These are phyloP conservation scores for Saccharomycopsis fodiens DNA, from an alignment of 805 yeast genomes.

Conservation along the genomic window DNA sequence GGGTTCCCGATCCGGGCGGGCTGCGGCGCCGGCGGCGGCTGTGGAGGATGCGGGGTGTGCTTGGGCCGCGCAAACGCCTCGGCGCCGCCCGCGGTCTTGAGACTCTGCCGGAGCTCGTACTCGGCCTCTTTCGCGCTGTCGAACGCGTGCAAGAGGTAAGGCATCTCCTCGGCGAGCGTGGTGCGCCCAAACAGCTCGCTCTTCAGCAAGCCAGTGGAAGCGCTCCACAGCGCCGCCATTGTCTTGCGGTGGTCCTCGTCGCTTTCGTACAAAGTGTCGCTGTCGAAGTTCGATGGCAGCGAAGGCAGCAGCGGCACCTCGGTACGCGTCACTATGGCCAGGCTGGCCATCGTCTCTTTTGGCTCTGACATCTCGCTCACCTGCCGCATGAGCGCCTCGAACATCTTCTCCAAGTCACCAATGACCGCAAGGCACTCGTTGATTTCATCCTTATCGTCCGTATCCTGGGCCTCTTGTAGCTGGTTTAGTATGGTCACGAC, in stretches of 20 bases:
- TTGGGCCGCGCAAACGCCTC: not conserved
- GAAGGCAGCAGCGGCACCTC: not conserved
- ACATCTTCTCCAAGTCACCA: slow-evolving; percentile 55
- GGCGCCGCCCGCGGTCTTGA: not conserved
- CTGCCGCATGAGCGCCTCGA: slow-evolving; percentile 35
- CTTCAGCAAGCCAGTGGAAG: slow-evolving; percentile 21
- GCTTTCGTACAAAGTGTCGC: slow-evolving; percentile 17
- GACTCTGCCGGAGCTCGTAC: slow-evolving; percentile 33
- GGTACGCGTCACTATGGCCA: not conserved
- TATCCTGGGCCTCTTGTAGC: slow-evolving; percentile 39
- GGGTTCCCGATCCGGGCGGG: not conserved
- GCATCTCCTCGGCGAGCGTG: slow-evolving; percentile 56
- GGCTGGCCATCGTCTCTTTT: not conserved
- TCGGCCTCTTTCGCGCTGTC: slow-evolving; percentile 53
- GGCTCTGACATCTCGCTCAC: slow-evolving; percentile 13
- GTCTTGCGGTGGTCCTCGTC: slow-evolving; percentile 4
- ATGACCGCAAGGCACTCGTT: slow-evolving; percentile 54
- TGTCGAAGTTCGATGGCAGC: slow-evolving; percentile 11
- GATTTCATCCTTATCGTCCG: slow-evolving; percentile 41
- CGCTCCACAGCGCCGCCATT: not conserved
- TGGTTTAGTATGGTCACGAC: slow-evolving; percentile 45
- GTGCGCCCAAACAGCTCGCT: slow-evolving; percentile 37
- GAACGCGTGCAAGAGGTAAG: slow-evolving; percentile 59
- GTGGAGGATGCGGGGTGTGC: not conserved
- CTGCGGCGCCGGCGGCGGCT: not conserved